Evolutionary conservation across 768 basidiomycete species (phyloP).

Genomic region (Boletus vinaceobasis): DNA sequence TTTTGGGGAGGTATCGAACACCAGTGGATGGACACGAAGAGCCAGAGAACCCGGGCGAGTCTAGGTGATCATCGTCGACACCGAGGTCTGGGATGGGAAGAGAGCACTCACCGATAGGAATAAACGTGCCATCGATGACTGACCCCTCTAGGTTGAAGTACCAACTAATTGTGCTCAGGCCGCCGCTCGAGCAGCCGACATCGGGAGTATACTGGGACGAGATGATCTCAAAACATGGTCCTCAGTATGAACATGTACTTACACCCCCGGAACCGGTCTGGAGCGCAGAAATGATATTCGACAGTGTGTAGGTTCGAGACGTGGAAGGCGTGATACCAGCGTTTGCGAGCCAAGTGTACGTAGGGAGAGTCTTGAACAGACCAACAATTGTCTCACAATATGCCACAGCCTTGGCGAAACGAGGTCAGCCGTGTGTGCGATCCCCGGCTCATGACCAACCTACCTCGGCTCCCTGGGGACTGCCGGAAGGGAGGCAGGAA

Average conservation of each 20-base stretch:
- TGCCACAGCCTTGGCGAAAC: constrained; percentile 51
- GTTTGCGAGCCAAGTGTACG: constrained; percentile 64
- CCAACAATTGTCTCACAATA: constrained; percentile 59
- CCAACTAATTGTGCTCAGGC: constrained; percentile 49
- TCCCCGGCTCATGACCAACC: not conserved
- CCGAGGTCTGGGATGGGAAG: not conserved
- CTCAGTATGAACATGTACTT: constrained; percentile 3
- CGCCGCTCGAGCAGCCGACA: constrained; percentile 41
- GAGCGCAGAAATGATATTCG: constrained; percentile 52
- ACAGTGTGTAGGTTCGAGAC: constrained; percentile 54
- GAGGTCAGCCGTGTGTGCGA: not conserved
- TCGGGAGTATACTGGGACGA: constrained; percentile 44
- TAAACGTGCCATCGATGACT: constrained; percentile 61
- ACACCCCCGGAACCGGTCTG: constrained; percentile 50
- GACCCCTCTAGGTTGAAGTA: constrained; percentile 67
- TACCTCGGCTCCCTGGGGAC: constrained; percentile 59
- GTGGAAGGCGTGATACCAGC: constrained; percentile 75
- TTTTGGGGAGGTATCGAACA: constrained; percentile 61
- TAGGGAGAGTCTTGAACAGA: constrained; percentile 66
- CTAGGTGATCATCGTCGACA: constrained; percentile 31
- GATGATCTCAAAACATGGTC: not conserved
- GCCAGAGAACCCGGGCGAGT: constrained; percentile 43
- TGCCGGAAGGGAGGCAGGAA: constrained; percentile 58
- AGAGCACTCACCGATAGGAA: constrained; percentile 50
- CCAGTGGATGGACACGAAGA: constrained; percentile 51